Evolutionary conservation across 768 basidiomycete genomes (phyloP).

Genomic region (Candolleomyces aberdarensis): DNA sequence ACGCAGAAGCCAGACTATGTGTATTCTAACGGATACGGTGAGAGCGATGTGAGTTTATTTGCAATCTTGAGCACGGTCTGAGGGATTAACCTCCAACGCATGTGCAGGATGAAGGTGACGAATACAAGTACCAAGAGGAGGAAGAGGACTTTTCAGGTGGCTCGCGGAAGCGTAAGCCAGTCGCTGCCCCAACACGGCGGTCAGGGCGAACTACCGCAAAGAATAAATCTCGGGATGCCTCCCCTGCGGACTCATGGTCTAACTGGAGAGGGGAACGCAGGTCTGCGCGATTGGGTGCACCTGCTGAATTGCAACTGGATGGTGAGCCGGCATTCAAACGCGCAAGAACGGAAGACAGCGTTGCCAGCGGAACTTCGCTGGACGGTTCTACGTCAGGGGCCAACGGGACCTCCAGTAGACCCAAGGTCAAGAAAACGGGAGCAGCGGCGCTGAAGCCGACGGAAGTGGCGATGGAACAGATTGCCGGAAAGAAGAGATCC

Average conservation of each 20-base stretch:
- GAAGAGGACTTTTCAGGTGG: constrained; percentile 47
- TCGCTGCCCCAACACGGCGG: constrained; percentile 42
- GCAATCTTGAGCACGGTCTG: constrained; percentile 19
- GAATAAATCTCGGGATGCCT: constrained; percentile 48
- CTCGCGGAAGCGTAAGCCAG: constrained; percentile 35
- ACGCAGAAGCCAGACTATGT: constrained; percentile 79
- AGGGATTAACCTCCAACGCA: constrained; percentile 26
- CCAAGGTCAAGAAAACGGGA: constrained; percentile 51
- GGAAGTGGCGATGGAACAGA: constrained; percentile 71
- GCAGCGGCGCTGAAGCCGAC: constrained; percentile 68
- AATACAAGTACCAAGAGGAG: constrained; percentile 57
- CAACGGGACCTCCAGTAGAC: constrained; percentile 29
- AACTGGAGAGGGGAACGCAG: constrained; percentile 77
- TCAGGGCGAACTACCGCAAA: constrained; percentile 49
- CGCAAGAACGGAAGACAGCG: constrained; percentile 75
- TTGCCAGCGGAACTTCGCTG: constrained; percentile 51
- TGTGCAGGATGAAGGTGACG: constrained; percentile 56
- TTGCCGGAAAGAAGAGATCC: constrained; percentile 80
- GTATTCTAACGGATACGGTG: constrained; percentile 55
- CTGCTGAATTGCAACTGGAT: constrained; percentile 49
- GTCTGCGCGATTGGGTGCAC: constrained; percentile 61
- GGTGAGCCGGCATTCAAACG: constrained; percentile 56
- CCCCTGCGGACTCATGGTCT: constrained; percentile 46
- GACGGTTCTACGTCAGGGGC: constrained; percentile 33
- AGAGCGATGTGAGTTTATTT: constrained; percentile 50